Percentiles rank a stretch among this genome's conserved stretches.
Evolutionary conservation across 2,329 filamentous ascomycete genomes (phyloP).

Genomic region (Tolypocladium album): DNA sequence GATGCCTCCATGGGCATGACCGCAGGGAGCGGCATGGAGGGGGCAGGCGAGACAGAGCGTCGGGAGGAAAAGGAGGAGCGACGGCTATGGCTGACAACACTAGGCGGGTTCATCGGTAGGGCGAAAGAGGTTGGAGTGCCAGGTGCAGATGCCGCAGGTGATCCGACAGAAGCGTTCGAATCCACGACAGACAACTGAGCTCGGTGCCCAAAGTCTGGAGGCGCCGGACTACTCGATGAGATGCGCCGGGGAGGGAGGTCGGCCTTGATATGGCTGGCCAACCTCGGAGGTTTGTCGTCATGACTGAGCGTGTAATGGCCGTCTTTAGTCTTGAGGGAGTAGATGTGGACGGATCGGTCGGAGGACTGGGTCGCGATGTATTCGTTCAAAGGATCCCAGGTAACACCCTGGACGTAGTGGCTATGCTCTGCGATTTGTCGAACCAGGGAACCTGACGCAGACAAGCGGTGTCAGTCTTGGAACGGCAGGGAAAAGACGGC

Average conservation of each 20-base stretch:
- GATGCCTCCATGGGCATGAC: constrained; percentile 91
- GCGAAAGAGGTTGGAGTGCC: constrained; percentile 85
- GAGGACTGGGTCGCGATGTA: constrained; percentile 98
- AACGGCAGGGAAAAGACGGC: neutral
- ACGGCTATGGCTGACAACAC: constrained; percentile 78
- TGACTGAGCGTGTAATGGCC: constrained; percentile 75
- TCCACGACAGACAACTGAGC: constrained; percentile 47
- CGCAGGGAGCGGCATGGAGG: constrained; percentile 84
- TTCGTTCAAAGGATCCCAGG: constrained; percentile 97
- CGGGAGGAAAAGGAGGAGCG: constrained; percentile 88
- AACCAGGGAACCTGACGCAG: constrained; percentile 46
- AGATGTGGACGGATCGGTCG: constrained; percentile 95
- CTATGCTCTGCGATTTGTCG: constrained; percentile 95
- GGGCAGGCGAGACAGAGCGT: constrained; percentile 84
- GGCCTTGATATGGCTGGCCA: constrained; percentile 70
- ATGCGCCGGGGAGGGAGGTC: constrained; percentile 87
- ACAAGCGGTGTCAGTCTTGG: constrained; percentile 2
- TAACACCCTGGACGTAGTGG: constrained; percentile 95
- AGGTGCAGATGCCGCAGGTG: constrained; percentile 81
- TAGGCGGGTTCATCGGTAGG: constrained; percentile 91
- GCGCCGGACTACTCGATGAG: constrained; percentile 84
- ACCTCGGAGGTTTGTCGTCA: constrained; percentile 60
- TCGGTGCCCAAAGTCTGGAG: constrained; percentile 65
- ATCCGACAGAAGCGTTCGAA: constrained; percentile 53
- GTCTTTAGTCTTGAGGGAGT: constrained; percentile 91